phyloP scores from a whole-genome alignment of 2,329 filamentous ascomycete species.

The Fulvia fulva region DNA sequence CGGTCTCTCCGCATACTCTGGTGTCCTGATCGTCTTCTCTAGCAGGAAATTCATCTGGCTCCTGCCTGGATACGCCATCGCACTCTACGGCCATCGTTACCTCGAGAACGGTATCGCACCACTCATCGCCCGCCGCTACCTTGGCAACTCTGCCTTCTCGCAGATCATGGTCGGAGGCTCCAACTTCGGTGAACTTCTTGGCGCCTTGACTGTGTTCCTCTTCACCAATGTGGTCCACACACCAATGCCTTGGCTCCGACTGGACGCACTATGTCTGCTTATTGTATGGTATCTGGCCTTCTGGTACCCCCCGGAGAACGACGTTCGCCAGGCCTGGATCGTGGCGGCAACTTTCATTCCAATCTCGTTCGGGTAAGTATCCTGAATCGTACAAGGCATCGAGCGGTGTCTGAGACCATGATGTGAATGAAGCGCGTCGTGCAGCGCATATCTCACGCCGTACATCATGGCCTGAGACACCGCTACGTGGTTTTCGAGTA shows the following conservation, averaged over 20 bases:
- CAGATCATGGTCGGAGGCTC: constrained; percentile 11
- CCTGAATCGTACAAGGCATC: too few species aligned
- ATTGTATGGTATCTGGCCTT: constrained; percentile 8
- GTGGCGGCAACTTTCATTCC: constrained; percentile 9
- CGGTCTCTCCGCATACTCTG: constrained; percentile 3
- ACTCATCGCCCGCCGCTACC: constrained; percentile 5
- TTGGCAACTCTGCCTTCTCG: constrained; percentile 8
- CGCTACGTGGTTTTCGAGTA: too few species aligned
- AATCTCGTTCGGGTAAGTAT: constrained; percentile 9
- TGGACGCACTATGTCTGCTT: constrained; percentile 4
- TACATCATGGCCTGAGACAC: too few species aligned
- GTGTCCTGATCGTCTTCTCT: constrained; percentile 5
- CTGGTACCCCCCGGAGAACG: constrained; percentile 7
- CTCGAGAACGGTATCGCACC: constrained; percentile 8
- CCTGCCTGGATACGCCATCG: constrained; percentile 3
- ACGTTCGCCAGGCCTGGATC: constrained; percentile 8
- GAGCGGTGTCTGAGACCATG: too few species aligned
- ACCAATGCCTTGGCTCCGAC: constrained; percentile 9
- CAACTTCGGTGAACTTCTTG: constrained; percentile 6
- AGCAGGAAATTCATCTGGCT: constrained; percentile 7
- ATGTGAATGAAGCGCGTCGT: too few species aligned
- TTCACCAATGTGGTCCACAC: constrained; percentile 10
- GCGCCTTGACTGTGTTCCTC: constrained; percentile 5
- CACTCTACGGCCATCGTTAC: background rate
- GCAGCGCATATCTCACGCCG: too few species aligned